Evolutionary conservation across 805 yeast species (phyloP).

Genomic region (Sugiyamaella marilandica): DNA sequence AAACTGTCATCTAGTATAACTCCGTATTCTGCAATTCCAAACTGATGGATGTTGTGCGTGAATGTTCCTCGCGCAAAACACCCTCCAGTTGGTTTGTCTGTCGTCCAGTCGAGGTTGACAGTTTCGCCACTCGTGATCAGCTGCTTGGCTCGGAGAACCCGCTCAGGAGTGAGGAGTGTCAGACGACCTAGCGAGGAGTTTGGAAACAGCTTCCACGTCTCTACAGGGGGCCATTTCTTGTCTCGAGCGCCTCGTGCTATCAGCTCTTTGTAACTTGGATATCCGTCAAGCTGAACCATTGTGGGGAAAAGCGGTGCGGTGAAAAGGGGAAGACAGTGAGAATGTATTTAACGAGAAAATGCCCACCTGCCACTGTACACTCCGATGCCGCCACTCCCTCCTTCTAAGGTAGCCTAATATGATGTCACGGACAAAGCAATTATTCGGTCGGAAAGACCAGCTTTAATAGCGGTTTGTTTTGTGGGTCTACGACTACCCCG

Average conservation of each 20-base stretch:
- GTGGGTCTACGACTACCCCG: not conserved
- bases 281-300: not conserved
- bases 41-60: conserved; percentile 3
- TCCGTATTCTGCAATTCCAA: conserved; percentile 5
- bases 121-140: conserved; percentile 5
- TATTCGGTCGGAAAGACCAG: no score
- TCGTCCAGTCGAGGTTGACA: conserved; percentile 11
- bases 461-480: no score
- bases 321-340: no score
- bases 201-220: conserved; percentile 9
- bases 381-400: no score
- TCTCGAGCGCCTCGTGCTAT: not conserved
- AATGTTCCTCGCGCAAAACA: conserved; percentile 10
- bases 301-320: not conserved
- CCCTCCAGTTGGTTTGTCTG: conserved; percentile 12
- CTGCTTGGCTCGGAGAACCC: conserved; percentile 10
- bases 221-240: not conserved
- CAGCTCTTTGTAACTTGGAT: not conserved
- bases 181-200: conserved; percentile 9
- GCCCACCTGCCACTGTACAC: no score
- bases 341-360: no score
- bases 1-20: conserved; percentile 19
- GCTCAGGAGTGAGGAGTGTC: conserved; percentile 11
- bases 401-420: no score
- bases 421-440: no score